Conservation (phyloP, 805 yeast genomes). For the Candida silvatica region DNA sequence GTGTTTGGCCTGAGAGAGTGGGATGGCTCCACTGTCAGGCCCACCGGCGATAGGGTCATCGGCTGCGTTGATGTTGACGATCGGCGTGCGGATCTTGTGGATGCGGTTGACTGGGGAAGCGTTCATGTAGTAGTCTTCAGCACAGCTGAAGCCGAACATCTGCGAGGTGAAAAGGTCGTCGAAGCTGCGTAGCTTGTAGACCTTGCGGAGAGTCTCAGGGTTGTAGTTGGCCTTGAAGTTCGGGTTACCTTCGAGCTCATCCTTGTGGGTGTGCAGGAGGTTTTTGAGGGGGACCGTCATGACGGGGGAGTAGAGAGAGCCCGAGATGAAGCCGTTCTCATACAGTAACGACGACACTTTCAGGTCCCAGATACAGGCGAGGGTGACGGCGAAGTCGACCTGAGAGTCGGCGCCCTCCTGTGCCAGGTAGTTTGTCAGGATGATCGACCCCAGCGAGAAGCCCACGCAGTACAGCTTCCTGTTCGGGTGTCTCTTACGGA, state of each 20-base stretch:
- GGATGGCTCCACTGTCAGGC: slow-evolving; percentile 30
- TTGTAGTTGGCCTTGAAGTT: slow-evolving; percentile 15
- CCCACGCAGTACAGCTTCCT: slow-evolving; percentile 67
- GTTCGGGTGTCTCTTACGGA: slow-evolving; percentile 45
- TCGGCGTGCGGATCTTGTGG: slow-evolving; percentile 49
- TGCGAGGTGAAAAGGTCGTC: slow-evolving; percentile 60
- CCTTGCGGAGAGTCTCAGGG: slow-evolving; percentile 10
- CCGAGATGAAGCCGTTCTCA: slow-evolving; percentile 33
- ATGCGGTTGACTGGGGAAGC: slow-evolving; percentile 52
- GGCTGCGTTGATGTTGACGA: slow-evolving; percentile 49
- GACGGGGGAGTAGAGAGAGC: slow-evolving; percentile 37
- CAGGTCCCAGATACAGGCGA: slow-evolving; percentile 74
- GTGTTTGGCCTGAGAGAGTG: slow-evolving; percentile 35
- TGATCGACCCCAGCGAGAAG: slow-evolving; percentile 70
- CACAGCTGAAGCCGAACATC: slow-evolving; percentile 55
- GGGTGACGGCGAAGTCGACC: slow-evolving; percentile 46
- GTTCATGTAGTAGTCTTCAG: slow-evolving; percentile 54
- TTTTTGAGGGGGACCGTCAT: slow-evolving; percentile 39
- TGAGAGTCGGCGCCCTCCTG: slow-evolving; percentile 43
- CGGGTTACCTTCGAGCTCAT: slow-evolving; percentile 26
- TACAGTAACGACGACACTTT: slow-evolving; percentile 34
- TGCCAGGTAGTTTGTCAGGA: slow-evolving; percentile 66
- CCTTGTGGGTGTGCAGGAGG: slow-evolving; percentile 34
- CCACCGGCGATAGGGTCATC: slow-evolving; percentile 73
- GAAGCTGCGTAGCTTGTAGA: slow-evolving; percentile 39